Conservation (phyloP, 2,329 filamentous ascomycete species). For the Diaporthe sp. region DNA sequence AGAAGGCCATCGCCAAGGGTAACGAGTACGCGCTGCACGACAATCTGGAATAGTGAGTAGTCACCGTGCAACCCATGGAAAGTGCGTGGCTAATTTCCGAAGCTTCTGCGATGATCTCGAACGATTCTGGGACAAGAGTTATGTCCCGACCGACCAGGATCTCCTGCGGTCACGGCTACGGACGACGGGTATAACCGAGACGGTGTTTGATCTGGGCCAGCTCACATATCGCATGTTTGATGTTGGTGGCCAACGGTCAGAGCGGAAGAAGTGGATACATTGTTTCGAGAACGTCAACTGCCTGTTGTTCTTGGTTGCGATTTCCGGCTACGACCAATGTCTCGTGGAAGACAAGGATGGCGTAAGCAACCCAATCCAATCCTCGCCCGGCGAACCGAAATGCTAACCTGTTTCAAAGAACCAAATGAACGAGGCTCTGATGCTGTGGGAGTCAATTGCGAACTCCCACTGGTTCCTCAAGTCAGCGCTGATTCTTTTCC, state of each 20-base stretch:
- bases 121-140: conserved; percentile 81
- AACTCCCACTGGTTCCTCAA: conserved; percentile 90
- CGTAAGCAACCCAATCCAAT: conserved; percentile 66
- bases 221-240: conserved; percentile 98
- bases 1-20: conserved; percentile 89
- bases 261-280: conserved; percentile 98
- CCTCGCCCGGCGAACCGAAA: conserved; percentile 28
- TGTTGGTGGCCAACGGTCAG: conserved; percentile 90
- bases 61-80: not conserved
- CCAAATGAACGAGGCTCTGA: conserved; percentile 91
- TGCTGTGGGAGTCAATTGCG: conserved; percentile 88
- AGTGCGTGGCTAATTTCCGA: conserved; percentile 34
- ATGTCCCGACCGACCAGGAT: conserved; percentile 94
- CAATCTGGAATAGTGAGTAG: conserved; percentile 89
- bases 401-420: conserved; percentile 68
- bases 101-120: conserved; percentile 89
- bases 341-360: conserved; percentile 96
- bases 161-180: conserved; percentile 90
- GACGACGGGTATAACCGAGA: conserved; percentile 97
- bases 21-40: conserved; percentile 98
- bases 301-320: conserved; percentile 92
- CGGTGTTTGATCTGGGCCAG: conserved; percentile 90
- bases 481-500: conserved; percentile 85
- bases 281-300: conserved; percentile 96
- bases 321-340: conserved; percentile 97